Conservation (phyloP, 129 eudicot species). For the Flaveria ramosissima region DNA sequence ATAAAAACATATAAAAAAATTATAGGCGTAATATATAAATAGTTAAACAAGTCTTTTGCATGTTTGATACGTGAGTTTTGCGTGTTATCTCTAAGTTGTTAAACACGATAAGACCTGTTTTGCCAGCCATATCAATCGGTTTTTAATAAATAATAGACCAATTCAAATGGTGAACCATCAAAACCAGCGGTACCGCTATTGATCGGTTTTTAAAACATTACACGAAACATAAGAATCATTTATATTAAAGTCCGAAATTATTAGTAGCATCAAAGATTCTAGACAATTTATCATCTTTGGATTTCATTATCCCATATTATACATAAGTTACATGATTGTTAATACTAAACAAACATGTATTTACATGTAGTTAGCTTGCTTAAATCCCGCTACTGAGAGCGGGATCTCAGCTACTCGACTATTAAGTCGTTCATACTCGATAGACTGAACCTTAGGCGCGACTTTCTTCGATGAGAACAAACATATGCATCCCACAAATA, state of each 20-base stretch:
- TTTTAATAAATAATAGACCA: no score
- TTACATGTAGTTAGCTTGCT: conserved; percentile 43
- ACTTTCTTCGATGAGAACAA: conserved; percentile 37
- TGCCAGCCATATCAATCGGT: no score
- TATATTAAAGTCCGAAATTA: conserved; percentile 1
- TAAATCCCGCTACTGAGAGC: conserved; percentile 45
- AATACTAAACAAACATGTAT: conserved; percentile 11
- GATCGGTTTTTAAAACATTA: no score
- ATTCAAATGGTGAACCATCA: no score
- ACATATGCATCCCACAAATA: conserved; percentile 47
- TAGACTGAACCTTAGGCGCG: conserved; percentile 29
- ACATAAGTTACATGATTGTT: conserved; percentile 10
- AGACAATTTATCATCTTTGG: conserved; percentile 16
- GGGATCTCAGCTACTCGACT: conserved; percentile 45
- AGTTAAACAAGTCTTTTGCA: no score
- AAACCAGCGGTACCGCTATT: no score
- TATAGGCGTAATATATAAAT: no score
- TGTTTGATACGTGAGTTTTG: no score
- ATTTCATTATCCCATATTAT: background rate
- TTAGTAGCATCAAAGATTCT: conserved; percentile 24
- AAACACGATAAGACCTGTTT: no score
- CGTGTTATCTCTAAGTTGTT: no score
- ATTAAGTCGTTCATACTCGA: conserved; percentile 58
- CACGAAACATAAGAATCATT: background rate
- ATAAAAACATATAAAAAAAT: no score